Percentiles rank a stretch among this genome's conserved stretches.
phyloP scores from a whole-genome alignment of 2,329 filamentous ascomycete species.

The Colletotrichum lupini region DNA sequence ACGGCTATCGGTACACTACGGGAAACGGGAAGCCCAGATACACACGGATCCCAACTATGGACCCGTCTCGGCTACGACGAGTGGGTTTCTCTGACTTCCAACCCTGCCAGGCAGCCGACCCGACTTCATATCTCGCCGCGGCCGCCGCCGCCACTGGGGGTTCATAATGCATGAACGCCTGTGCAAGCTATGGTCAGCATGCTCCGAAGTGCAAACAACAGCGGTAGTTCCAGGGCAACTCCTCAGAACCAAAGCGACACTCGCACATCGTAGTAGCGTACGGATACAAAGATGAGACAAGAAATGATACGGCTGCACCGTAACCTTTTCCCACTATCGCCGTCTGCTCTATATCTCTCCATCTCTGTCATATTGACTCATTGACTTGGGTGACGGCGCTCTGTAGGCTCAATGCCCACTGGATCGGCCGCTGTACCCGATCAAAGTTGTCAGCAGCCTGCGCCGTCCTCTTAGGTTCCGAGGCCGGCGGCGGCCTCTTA shows the following conservation, averaged over 20 bases:
- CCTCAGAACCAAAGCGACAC: background rate
- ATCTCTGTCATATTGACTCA: background rate
- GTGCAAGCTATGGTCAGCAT: background rate
- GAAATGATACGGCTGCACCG: background rate
- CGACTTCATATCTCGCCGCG: background rate
- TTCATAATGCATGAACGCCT: background rate
- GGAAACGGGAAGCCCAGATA: background rate
- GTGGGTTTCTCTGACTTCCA: background rate
- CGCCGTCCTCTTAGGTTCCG: conserved; percentile 6
- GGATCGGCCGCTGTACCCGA: conserved; percentile 7
- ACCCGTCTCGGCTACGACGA: background rate
- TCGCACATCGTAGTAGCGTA: background rate
- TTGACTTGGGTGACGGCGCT: background rate
- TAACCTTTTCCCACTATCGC: background rate
- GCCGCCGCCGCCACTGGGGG: background rate
- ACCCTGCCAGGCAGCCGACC: background rate
- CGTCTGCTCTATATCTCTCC: background rate
- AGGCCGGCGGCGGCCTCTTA: conserved; percentile 7
- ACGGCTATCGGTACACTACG: background rate
- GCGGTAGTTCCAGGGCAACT: background rate
- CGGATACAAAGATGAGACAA: background rate
- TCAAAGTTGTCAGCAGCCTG: background rate
- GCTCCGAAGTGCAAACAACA: background rate
- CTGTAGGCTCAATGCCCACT: background rate
- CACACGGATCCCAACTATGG: background rate